These are phyloP conservation scores for Botryotinia convoluta DNA, from an alignment of 2,329 filamentous ascomycete genomes.

Conservation along the genomic window DNA sequence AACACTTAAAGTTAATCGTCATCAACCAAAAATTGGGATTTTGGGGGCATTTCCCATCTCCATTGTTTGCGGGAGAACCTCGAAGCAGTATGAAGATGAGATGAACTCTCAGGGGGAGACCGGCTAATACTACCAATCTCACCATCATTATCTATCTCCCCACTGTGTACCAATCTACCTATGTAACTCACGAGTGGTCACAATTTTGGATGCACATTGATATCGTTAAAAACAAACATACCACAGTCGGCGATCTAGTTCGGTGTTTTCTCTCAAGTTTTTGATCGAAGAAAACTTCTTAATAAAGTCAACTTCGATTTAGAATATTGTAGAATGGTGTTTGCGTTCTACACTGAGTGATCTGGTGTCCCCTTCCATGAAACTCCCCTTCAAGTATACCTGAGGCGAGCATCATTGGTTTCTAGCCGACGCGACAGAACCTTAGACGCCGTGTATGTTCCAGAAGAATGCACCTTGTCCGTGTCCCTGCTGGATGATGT, in stretches of 20 bases:
- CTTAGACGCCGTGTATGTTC: slow-evolving; percentile 18
- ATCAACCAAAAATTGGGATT: not conserved
- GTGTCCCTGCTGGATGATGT: not conserved
- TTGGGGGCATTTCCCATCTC: not conserved
- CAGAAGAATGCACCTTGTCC: slow-evolving; percentile 16
- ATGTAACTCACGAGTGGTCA: not conserved
- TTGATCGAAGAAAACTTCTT: not conserved
- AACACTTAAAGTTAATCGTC: not conserved
- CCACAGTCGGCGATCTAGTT: slow-evolving; percentile 2
- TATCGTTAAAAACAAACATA: not conserved
- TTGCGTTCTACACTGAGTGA: not conserved
- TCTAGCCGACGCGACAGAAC: not conserved
- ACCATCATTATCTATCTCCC: not conserved
- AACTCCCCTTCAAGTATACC: not conserved
- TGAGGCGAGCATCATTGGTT: not conserved
- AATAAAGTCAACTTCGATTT: not conserved
- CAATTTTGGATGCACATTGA: not conserved
- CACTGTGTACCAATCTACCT: not conserved
- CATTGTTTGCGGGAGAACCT: not conserved
- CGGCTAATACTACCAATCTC: not conserved
- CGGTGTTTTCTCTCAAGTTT: not conserved
- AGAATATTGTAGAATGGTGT: not conserved
- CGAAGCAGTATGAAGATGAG: not conserved
- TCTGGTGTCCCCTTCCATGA: not conserved
- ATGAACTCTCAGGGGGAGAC: not conserved